phyloP scores from a whole-genome alignment of 1,284 basidiomycete genomes.

The Ceratobasidium sp. region DNA sequence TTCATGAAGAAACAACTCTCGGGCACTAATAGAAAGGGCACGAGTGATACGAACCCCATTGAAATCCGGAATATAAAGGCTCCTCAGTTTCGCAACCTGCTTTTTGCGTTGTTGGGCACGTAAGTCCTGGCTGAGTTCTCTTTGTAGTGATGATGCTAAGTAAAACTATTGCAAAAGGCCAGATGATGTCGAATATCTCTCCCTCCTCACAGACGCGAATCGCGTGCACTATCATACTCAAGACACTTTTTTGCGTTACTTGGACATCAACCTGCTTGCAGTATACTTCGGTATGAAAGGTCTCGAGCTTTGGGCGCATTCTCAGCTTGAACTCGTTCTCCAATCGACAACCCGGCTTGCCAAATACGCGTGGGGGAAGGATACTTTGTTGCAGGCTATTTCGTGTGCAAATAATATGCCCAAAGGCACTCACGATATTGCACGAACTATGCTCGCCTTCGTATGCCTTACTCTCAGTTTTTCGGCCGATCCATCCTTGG shows the following conservation, averaged over 20 bases:
- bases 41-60: background rate
- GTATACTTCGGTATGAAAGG: background rate
- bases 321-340: conserved; percentile 10
- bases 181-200: background rate
- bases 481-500: background rate
- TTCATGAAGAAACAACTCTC: background rate
- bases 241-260: conserved; percentile 4
- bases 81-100: conserved; percentile 9
- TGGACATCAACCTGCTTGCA: background rate
- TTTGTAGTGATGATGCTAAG: too few relatives aligned
- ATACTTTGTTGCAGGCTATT: background rate
- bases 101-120: conserved; percentile 7
- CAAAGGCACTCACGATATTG: background rate
- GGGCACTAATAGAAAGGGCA: background rate
- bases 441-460: conserved; percentile 1
- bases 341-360: background rate
- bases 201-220: background rate
- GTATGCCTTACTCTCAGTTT: background rate
- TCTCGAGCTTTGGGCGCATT: background rate
- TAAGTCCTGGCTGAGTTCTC: background rate
- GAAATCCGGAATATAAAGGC: background rate
- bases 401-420: background rate
- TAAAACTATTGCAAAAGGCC: background rate
- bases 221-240: background rate
- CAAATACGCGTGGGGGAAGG: background rate